Evolutionary conservation across 2,329 filamentous ascomycete genomes (phyloP).

Genomic region (Trichophyton rubrum): DNA sequence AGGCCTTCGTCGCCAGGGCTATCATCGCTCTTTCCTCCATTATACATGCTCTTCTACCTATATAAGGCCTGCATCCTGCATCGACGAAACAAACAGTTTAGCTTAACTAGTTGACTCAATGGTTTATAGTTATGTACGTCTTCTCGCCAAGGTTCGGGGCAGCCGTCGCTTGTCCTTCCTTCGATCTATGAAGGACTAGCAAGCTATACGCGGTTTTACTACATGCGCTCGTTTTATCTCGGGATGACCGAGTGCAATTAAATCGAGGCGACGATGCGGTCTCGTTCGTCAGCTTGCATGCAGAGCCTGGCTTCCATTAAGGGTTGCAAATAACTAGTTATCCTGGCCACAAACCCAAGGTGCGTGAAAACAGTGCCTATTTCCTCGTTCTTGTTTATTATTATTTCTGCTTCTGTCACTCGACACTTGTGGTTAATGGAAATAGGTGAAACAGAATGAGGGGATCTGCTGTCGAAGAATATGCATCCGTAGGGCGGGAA

Average conservation of each 20-base stretch:
- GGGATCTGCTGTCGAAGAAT: neutral
- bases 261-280: neutral
- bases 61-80: neutral
- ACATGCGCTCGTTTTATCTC: neutral
- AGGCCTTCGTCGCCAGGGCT: neutral
- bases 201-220: neutral
- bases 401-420: neutral
- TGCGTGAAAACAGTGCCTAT: neutral
- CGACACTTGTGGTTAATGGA: neutral
- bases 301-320: neutral
- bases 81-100: neutral
- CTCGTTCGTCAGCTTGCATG: neutral
- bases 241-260: neutral
- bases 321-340: neutral
- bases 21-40: too few species aligned
- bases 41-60: too few species aligned
- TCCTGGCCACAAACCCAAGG: neutral
- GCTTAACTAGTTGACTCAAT: neutral
- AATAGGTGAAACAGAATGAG: neutral
- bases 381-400: neutral
- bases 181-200: neutral
- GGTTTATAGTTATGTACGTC: neutral
- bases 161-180: neutral
- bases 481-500: neutral
- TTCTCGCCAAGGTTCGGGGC: neutral